Conservation (phyloP, 352 stramenopile species). For the Hyaloperonospora arabidopsidis region DNA sequence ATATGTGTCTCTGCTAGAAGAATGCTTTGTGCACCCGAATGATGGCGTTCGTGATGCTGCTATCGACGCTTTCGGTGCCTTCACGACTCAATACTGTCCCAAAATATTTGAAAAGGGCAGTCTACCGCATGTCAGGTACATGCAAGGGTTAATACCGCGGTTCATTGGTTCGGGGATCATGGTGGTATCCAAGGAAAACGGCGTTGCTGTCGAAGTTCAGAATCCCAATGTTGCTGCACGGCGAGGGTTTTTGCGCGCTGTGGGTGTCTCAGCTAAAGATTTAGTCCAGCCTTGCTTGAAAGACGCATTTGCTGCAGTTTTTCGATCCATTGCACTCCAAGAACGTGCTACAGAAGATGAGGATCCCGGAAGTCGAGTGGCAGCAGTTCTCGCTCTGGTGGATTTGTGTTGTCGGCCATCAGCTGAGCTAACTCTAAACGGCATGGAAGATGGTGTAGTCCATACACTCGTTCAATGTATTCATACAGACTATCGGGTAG, state of each 20-base stretch:
- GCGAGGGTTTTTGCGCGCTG: conserved; percentile 42
- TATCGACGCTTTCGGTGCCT: conserved; percentile 75
- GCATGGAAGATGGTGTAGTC: conserved; percentile 60
- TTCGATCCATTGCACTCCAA: conserved; percentile 39
- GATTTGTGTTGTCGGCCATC: conserved; percentile 66
- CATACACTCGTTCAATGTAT: conserved; percentile 78
- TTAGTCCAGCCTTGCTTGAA: conserved; percentile 52
- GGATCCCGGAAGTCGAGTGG: conserved; percentile 93
- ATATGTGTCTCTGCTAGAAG: conserved; percentile 69
- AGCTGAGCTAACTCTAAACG: conserved; percentile 37
- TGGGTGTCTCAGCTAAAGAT: conserved; percentile 49
- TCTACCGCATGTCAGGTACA: conserved; percentile 35
- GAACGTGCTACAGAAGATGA: conserved; percentile 60
- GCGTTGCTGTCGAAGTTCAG: conserved; percentile 26
- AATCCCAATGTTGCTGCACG: conserved; percentile 57
- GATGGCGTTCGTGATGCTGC: conserved; percentile 88
- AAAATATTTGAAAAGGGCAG: conserved; percentile 51
- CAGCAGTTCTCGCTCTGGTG: conserved; percentile 87
- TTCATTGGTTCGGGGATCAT: conserved; percentile 50
- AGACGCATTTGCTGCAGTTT: conserved; percentile 28
- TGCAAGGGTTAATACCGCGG: conserved; percentile 46
- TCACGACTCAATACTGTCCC: conserved; percentile 86
- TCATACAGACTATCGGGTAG: conserved; percentile 92
- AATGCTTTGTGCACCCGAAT: conserved; percentile 92
- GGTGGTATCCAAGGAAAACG: conserved; percentile 20